Percentiles rank a stretch among this genome's conserved stretches.
Evolutionary conservation across 2,329 filamentous ascomycete species (phyloP).

Genomic region (Westerdykella ornata): DNA sequence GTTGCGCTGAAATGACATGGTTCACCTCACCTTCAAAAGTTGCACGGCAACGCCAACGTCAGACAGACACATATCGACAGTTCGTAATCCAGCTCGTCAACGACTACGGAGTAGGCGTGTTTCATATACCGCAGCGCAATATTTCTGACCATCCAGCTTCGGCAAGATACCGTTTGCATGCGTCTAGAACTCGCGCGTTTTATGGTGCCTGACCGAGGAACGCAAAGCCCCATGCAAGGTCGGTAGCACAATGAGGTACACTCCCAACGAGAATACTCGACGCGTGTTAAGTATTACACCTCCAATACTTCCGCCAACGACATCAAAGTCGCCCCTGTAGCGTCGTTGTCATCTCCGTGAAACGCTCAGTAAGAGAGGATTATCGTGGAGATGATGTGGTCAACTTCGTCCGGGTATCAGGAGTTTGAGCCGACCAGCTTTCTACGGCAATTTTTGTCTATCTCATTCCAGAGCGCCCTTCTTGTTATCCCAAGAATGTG

Average conservation of each 20-base stretch:
- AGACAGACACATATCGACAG: neutral
- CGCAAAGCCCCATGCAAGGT: slow-evolving; percentile 27
- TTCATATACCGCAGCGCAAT: slow-evolving; percentile 15
- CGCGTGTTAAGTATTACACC: slow-evolving; percentile 6
- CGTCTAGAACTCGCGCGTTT: slow-evolving; percentile 15
- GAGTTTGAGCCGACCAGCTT: no score
- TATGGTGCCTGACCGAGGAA: slow-evolving; percentile 25
- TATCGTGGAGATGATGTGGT: no score
- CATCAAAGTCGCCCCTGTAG: neutral
- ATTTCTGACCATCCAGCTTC: slow-evolving; percentile 6
- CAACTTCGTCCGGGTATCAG: no score
- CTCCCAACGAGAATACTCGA: no score
- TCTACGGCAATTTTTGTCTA: no score
- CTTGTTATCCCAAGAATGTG: slow-evolving; percentile 21
- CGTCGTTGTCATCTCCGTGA: no score
- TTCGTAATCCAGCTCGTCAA: slow-evolving; percentile 8
- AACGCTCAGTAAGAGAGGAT: no score
- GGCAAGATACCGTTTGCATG: slow-evolving; percentile 15
- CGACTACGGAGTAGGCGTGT: slow-evolving; percentile 4
- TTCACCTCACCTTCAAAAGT: slow-evolving; percentile 13
- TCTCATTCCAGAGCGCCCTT: slow-evolving; percentile 13
- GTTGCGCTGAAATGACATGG: slow-evolving; percentile 5
- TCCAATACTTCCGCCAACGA: slow-evolving; percentile 1
- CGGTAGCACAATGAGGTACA: slow-evolving; percentile 14
- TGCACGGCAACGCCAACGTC: no score